Conservation (phyloP, 208 protist species). For the Leptomonas seymouri region DNA sequence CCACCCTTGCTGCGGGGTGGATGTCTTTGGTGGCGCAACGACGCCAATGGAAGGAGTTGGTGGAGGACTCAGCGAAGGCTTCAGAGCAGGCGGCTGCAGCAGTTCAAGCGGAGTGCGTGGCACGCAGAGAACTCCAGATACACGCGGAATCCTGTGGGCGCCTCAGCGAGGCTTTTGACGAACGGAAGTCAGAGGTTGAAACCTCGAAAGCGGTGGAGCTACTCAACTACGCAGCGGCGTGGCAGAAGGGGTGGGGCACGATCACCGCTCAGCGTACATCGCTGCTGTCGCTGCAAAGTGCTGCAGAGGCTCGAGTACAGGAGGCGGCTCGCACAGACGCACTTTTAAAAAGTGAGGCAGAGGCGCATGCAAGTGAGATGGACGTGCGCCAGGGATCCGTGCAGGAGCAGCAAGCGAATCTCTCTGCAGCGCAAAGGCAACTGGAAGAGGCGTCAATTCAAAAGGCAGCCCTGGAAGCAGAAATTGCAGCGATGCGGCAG, state of each 20-base stretch:
- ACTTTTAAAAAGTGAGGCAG: neutral
- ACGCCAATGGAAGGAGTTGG: constrained; percentile 7
- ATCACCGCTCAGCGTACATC: constrained; percentile 12
- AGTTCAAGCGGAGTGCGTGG: too few species aligned
- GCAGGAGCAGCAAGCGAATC: constrained; percentile 13
- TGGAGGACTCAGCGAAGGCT: neutral
- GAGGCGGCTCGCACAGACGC: neutral
- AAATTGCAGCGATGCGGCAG: constrained; percentile 8
- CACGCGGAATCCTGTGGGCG: constrained; percentile 1
- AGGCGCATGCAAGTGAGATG: constrained; percentile 1
- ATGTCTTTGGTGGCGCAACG: neutral
- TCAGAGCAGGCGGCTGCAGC: neutral
- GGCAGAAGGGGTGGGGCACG: constrained; percentile 18
- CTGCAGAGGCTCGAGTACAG: neutral
- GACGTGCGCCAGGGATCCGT: neutral
- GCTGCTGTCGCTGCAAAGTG: neutral
- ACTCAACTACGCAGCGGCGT: constrained; percentile 30
- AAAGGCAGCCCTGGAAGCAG: constrained; percentile 11
- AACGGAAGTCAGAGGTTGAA: constrained; percentile 5
- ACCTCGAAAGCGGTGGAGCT: constrained; percentile 16
- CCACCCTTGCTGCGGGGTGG: neutral
- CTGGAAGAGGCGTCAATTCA: constrained; percentile 12
- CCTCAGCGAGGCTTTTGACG: neutral
- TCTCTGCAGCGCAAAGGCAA: constrained; percentile 14
- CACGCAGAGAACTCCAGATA: neutral